A percentile compares a stretch with the other conserved stretches of the same genome.
Evolutionary conservation across 495 filamentous ascomycete species (phyloP).

Genomic region (Penicillium riverlandense): DNA sequence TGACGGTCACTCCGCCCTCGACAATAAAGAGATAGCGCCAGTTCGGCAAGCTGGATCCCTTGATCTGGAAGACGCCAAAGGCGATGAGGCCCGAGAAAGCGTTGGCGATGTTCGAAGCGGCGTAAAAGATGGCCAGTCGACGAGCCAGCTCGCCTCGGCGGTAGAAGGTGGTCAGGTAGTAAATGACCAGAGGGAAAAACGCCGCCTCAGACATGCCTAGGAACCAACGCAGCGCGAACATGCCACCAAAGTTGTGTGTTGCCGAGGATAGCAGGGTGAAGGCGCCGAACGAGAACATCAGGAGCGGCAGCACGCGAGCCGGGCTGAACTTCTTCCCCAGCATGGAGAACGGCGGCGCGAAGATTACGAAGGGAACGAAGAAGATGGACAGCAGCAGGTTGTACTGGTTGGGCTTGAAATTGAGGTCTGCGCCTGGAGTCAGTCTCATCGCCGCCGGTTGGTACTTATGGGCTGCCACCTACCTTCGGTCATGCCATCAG

Average conservation of each 20-base stretch:
- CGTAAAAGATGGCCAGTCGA: slow-evolving; percentile 73
- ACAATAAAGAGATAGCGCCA: slow-evolving; percentile 79
- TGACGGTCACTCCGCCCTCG: slow-evolving; percentile 57
- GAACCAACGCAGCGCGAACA: slow-evolving; percentile 51
- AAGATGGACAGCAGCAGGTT: slow-evolving; percentile 67
- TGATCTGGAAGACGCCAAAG: slow-evolving; percentile 70
- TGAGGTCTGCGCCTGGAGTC: slow-evolving; percentile 29
- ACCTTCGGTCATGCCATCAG: slow-evolving; percentile 47
- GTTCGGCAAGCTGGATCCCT: slow-evolving; percentile 39
- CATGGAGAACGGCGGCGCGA: slow-evolving; percentile 59
- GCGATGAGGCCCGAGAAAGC: slow-evolving; percentile 70
- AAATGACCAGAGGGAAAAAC: slow-evolving; percentile 66
- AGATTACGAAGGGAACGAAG: slow-evolving; percentile 71
- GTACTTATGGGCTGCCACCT: slow-evolving; percentile 4
- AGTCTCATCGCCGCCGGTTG: background rate
- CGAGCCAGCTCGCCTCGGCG: slow-evolving; percentile 68
- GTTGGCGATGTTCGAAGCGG: slow-evolving; percentile 64
- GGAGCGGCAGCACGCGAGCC: slow-evolving; percentile 52
- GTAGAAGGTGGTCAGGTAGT: slow-evolving; percentile 60
- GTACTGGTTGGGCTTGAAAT: slow-evolving; percentile 57
- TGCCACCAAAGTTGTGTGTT: slow-evolving; percentile 54
- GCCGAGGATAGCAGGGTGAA: slow-evolving; percentile 51
- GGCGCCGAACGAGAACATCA: slow-evolving; percentile 62
- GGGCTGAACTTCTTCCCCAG: slow-evolving; percentile 62
- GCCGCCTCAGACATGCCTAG: slow-evolving; percentile 66